Conservation (phyloP, 345 rosid species). For the Lenwebbia sp. region DNA sequence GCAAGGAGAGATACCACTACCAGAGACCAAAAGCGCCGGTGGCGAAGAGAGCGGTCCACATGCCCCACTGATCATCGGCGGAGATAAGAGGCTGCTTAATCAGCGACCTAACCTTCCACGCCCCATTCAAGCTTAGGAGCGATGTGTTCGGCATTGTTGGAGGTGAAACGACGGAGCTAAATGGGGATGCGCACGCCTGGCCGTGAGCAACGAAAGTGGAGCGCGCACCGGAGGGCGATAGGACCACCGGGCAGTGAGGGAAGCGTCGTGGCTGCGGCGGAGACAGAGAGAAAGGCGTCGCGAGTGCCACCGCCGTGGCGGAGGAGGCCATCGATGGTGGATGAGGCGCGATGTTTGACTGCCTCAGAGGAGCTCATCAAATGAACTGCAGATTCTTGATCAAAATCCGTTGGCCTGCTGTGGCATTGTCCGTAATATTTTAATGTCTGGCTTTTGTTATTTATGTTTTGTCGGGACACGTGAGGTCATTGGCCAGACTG, state of each 20-base stretch:
- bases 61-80: slow-evolving; percentile 72
- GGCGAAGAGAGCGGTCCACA: slow-evolving; percentile 76
- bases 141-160: neutral
- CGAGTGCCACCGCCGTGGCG: neutral
- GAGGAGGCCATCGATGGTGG: neutral
- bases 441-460: neutral
- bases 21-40: slow-evolving; percentile 78
- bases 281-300: neutral
- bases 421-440: neutral
- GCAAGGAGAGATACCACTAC: slow-evolving; percentile 15
- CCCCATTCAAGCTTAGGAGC: neutral
- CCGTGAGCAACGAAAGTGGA: neutral
- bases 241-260: neutral
- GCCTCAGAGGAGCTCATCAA: neutral
- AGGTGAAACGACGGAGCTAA: neutral
- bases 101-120: slow-evolving; percentile 41
- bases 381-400: neutral
- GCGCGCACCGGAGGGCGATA: neutral
- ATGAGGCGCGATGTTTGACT: neutral
- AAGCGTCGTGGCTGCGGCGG: neutral
- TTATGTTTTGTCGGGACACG: neutral
- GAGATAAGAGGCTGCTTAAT: slow-evolving; percentile 51
- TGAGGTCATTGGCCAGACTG: neutral
- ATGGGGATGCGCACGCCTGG: neutral
- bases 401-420: neutral